Base-by-base conservation (phyloP, 2,329 filamentous ascomycete genomes). In the Neonectria coccinea region DNA sequence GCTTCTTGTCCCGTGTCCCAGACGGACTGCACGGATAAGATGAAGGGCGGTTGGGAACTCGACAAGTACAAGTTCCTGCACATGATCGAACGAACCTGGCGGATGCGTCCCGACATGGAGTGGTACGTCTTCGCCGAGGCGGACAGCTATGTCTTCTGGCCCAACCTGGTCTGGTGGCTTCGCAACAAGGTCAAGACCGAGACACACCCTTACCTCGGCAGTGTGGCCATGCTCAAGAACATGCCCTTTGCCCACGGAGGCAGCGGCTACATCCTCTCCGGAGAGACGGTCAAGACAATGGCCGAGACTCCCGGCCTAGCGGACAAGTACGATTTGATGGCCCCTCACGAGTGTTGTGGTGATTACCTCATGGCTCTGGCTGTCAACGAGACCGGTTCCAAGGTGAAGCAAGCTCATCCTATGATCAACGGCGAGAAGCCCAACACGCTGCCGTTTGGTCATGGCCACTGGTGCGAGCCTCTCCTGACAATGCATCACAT, bases 41-140 rank as follows among this genome's bases (percentile, higher is more conserved):
- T 76, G 67, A 65, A 70, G 59, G 79, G 75, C 45, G 80, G 79
- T 11, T 88, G 86, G 85, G 80, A 80, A 55, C 76, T 89, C 66
- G 87, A 89, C 75, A 88, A 88, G 77, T 89, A 87, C 78, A 89
- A 89, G 75, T 87, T 87, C 72, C 75, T 88, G 52, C 85, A 86
- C 67, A 88, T 88, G 79, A 79, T 88, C 47, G 79, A 86, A 70
- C 82, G 86, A 62, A 82, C 86, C 1, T 88, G 85, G 81, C 78
- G 79, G 48, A 80, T 85, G 79, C 82, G 85, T 3, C 86, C 86
- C 3, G 75, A 81, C 44, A 79, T 75, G 51, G 83, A 87, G 60
- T 89, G 86, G 86, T 89, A 88, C 70, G 81, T 89, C 58, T 88
- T 88, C 68, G 82, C 85, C 67, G 86, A 88, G 68, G 85, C 85